phyloP scores from a whole-genome alignment of 441 rosid species.

The Pelargonium myrrhifolium region DNA sequence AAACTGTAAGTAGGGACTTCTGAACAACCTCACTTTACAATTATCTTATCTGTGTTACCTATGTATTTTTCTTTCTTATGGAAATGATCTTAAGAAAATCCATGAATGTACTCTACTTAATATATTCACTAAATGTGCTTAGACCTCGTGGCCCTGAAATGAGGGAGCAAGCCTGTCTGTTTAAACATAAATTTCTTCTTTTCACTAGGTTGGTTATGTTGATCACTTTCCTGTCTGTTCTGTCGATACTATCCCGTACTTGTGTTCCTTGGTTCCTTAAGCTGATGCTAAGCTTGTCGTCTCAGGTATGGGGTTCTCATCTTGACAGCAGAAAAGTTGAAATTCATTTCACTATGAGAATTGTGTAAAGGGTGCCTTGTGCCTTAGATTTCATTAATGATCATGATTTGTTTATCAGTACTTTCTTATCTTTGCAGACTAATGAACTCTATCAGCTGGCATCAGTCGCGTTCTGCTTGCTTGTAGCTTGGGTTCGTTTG shows the following conservation, averaged over 20 bases:
- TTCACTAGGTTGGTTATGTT: constrained; percentile 20
- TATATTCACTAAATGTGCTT: background rate
- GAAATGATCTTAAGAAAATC: background rate
- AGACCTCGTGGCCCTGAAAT: background rate
- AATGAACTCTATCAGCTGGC: constrained; percentile 29
- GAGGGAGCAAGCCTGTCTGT: background rate
- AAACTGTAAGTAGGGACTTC: constrained; percentile 19
- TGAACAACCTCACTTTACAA: too few relatives aligned
- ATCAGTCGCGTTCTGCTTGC: constrained; percentile 28
- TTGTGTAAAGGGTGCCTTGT: background rate
- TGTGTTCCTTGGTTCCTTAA: constrained; percentile 27
- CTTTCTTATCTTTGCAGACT: constrained; percentile 15
- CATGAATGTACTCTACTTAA: background rate
- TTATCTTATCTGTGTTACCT: too few relatives aligned
- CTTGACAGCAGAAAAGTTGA: background rate
- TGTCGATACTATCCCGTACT: constrained; percentile 22
- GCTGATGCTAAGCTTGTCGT: constrained; percentile 25
- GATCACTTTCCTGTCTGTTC: constrained; percentile 19
- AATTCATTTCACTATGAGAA: background rate
- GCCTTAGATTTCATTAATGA: background rate
- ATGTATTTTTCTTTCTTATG: background rate
- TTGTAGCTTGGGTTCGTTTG: constrained; percentile 28
- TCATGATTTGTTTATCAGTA: background rate
- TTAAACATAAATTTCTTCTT: background rate
- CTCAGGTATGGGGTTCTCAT: constrained; percentile 16